Evolutionary conservation across 805 yeast genomes (phyloP).

Genomic region (Barnettozyma californica): DNA sequence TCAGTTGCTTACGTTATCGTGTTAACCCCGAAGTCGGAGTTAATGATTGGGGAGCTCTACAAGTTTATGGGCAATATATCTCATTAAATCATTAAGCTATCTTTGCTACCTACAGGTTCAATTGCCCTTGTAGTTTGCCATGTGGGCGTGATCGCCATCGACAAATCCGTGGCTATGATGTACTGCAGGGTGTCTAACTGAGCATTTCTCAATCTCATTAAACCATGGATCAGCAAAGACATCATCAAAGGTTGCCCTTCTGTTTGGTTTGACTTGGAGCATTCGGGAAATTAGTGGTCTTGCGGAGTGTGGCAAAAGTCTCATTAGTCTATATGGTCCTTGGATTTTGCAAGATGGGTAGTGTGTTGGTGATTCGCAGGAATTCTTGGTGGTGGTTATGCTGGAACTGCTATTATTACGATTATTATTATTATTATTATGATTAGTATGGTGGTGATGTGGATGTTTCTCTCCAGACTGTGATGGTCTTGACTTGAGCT

Average conservation of each 20-base stretch:
- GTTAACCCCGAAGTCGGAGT: too few species aligned
- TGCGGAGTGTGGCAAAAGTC: constrained; percentile 77
- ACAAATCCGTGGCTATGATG: constrained; percentile 49
- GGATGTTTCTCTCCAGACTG: constrained; percentile 2
- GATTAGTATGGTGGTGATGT: constrained; percentile 5
- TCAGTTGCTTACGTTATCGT: too few species aligned
- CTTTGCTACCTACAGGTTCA: background rate
- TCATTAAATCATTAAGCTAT: too few species aligned
- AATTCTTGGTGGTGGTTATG: background rate
- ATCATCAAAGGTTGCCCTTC: constrained; percentile 64
- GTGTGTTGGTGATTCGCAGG: background rate
- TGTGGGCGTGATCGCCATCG: constrained; percentile 40
- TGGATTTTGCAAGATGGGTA: constrained; percentile 33
- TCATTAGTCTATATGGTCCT: constrained; percentile 79
- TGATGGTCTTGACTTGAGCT: constrained; percentile 3
- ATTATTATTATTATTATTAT: too few species aligned
- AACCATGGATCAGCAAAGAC: constrained; percentile 72
- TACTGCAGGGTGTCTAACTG: constrained; percentile 40
- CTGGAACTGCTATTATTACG: too few species aligned
- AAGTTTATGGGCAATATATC: too few species aligned
- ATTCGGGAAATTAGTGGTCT: constrained; percentile 68
- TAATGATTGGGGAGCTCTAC: too few species aligned
- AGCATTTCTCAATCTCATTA: constrained; percentile 40
- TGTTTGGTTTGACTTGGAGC: constrained; percentile 53
- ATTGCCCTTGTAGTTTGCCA: constrained; percentile 34